A percentile compares a stretch with the other conserved stretches of the same genome.
Conservation (phyloP, 169 alveolate species). For the Eimeria falciformis region DNA sequence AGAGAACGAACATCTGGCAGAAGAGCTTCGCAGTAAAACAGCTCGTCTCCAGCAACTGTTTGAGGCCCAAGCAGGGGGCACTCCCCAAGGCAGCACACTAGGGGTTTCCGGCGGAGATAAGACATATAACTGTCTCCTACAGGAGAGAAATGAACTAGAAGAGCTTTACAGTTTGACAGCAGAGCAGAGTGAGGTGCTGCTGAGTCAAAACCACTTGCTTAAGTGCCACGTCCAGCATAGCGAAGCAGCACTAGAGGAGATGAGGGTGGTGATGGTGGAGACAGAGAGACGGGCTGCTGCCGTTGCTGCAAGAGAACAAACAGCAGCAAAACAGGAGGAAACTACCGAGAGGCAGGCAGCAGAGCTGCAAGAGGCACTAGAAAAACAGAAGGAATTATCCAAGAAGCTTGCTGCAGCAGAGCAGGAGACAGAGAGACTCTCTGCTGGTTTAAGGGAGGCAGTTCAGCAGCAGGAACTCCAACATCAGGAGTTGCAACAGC, state of each 20-base stretch:
- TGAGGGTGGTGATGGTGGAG: constrained; percentile 57
- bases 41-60: constrained; percentile 68
- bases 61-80: constrained; percentile 50
- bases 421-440: constrained; percentile 45
- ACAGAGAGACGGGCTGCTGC: constrained; percentile 70
- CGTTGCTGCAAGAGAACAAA: constrained; percentile 42
- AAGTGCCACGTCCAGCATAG: constrained; percentile 73
- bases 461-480: constrained; percentile 28
- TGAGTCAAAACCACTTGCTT: constrained; percentile 71
- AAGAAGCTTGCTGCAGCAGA: constrained; percentile 28
- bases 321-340: constrained; percentile 22
- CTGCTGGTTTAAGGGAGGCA: constrained; percentile 21
- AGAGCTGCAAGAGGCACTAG: constrained; percentile 35
- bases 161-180: constrained; percentile 65
- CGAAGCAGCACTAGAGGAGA: constrained; percentile 53
- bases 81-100: not conserved
- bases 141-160: constrained; percentile 75
- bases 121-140: constrained; percentile 6
- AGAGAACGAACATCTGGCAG: constrained; percentile 77
- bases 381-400: constrained; percentile 24
- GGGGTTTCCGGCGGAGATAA: not conserved
- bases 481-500: constrained; percentile 28
- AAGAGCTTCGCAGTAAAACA: constrained; percentile 72
- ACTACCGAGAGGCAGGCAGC: constrained; percentile 7
- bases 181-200: constrained; percentile 77